Evolutionary conservation across 352 stramenopile genomes (phyloP).

Genomic region (Pythium vanterpoolii): DNA sequence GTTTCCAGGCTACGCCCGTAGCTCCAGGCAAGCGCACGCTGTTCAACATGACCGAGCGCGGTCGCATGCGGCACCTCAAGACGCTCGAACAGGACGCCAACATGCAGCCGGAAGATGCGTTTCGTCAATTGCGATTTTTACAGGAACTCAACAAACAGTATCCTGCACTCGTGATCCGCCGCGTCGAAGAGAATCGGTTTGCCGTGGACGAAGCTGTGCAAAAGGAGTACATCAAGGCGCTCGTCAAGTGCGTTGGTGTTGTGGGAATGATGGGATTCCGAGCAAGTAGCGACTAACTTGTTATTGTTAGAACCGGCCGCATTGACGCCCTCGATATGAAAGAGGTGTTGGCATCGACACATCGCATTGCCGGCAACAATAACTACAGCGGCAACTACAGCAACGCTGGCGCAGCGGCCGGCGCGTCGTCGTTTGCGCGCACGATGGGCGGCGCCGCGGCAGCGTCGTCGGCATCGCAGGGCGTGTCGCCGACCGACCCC

Average conservation of each 20-base stretch:
- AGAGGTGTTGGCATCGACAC: conserved; percentile 38
- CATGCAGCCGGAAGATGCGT: conserved; percentile 63
- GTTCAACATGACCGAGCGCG: conserved; percentile 76
- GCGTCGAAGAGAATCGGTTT: conserved; percentile 82
- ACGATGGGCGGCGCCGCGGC: conserved; percentile 19
- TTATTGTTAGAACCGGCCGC: conserved; percentile 46
- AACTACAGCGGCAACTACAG: conserved; percentile 4
- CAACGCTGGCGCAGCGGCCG: neutral
- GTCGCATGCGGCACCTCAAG: conserved; percentile 83
- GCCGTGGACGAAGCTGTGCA: conserved; percentile 75
- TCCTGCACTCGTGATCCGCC: conserved; percentile 76
- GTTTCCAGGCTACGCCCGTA: neutral
- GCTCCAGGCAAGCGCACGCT: conserved; percentile 44
- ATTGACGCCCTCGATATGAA: conserved; percentile 77
- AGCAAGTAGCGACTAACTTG: no score
- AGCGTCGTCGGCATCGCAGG: conserved; percentile 34
- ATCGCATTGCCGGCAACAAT: conserved; percentile 25
- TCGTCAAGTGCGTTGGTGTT: conserved; percentile 62
- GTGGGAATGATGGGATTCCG: neutral
- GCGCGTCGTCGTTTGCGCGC: conserved; percentile 7
- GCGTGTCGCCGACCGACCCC: conserved; percentile 65
- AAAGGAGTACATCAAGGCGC: conserved; percentile 89
- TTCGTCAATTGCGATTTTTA: conserved; percentile 76
- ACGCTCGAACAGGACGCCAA: conserved; percentile 81
- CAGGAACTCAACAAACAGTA: conserved; percentile 88